These are phyloP conservation scores for Drosera spatulata DNA, from an alignment of 179 eudicot species.

Conservation along the genomic window DNA sequence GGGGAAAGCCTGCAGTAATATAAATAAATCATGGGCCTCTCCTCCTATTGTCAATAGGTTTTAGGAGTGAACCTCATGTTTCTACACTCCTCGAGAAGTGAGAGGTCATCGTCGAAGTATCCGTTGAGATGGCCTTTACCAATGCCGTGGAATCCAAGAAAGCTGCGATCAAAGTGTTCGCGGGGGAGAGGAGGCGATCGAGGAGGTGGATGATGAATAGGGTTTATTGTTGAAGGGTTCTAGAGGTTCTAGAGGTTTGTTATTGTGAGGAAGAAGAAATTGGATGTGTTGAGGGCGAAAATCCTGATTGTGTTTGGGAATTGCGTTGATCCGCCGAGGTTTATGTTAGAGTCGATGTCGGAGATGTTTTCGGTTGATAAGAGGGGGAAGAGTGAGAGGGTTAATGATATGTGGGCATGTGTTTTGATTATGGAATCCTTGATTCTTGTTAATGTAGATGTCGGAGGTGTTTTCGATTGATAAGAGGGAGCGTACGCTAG, in stretches of 20 bases:
- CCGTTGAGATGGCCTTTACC: constrained; percentile 46
- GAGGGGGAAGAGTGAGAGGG: constrained; percentile 38
- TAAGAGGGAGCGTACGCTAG: constrained; percentile 49
- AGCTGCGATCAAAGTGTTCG: constrained; percentile 21
- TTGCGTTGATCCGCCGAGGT: constrained; percentile 83
- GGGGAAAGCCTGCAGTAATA: too few relatives aligned
- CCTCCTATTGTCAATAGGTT: too few relatives aligned
- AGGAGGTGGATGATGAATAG: constrained; percentile 49
- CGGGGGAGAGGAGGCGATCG: constrained; percentile 1
- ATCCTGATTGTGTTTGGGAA: constrained; percentile 43
- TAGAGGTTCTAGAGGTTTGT: constrained; percentile 71
- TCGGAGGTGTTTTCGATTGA: constrained; percentile 73
- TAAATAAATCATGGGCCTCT: too few relatives aligned
- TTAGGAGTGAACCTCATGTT: too few relatives aligned
- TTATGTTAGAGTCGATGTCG: constrained; percentile 78
- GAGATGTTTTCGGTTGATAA: constrained; percentile 90
- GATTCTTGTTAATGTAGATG: constrained; percentile 71
- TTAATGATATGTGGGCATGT: constrained; percentile 89
- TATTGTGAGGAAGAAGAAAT: constrained; percentile 56
- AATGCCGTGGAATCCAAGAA: constrained; percentile 32
- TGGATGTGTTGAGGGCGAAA: constrained; percentile 48
- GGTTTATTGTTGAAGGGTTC: constrained; percentile 44
- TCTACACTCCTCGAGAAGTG: too few relatives aligned
- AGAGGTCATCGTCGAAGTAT: constrained; percentile 45
- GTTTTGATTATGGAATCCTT: constrained; percentile 71